phyloP scores from a whole-genome alignment of 225 moss, liverwort and hornwort genomes.

The Thuidium tamariscinum region DNA sequence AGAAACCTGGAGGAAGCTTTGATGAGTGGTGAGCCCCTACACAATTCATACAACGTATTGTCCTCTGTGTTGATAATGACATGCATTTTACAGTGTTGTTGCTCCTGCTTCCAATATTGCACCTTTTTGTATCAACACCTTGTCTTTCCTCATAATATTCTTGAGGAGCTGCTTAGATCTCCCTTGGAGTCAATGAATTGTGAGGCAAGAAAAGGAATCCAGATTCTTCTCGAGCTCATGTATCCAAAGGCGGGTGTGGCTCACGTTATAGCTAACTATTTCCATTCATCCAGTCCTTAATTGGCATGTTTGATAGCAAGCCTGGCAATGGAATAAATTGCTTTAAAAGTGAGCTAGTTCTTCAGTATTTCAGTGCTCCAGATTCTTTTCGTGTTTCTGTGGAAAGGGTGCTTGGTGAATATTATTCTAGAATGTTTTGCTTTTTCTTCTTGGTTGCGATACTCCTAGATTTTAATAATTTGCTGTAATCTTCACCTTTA shows the following conservation, averaged over 20 bases:
- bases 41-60: background rate
- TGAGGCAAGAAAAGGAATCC: background rate
- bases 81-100: background rate
- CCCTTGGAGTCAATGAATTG: background rate
- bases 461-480: background rate
- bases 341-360: background rate
- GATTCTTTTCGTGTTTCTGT: background rate
- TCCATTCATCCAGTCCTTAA: background rate
- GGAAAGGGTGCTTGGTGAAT: background rate
- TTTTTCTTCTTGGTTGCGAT: background rate
- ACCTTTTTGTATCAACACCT: background rate
- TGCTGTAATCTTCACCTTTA: background rate
- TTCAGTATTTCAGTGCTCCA: background rate
- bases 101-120: background rate
- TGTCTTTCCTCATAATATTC: background rate
- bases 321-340: background rate
- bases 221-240: background rate
- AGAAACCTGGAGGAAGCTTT: slow-evolving; percentile 80
- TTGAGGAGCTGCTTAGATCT: background rate
- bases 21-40: slow-evolving; percentile 60
- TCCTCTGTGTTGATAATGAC: background rate
- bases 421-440: background rate
- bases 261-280: no score
- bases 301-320: background rate
- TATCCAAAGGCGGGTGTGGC: background rate